phyloP scores from a whole-genome alignment of 208 protist species.

The Willaertia magna region DNA sequence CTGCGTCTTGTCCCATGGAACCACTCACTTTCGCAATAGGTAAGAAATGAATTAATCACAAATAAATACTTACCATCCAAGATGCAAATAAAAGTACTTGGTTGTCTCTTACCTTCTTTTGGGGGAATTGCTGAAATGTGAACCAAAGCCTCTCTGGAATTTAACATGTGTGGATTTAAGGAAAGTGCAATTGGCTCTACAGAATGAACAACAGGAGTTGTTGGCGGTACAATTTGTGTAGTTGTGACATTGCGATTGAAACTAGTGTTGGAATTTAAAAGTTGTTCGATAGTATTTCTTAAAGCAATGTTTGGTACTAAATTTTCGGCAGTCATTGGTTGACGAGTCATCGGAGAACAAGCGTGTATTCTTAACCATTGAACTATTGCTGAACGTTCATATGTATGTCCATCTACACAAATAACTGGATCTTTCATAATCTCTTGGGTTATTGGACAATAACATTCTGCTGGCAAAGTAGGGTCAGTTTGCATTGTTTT shows the following conservation, averaged over 20 bases:
- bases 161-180: too few species aligned
- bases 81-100: background rate
- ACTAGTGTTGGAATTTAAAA: too few species aligned
- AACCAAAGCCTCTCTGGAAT: too few species aligned
- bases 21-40: too few species aligned
- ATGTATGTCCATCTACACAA: background rate
- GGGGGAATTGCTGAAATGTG: background rate
- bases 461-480: background rate
- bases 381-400: background rate
- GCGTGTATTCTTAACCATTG: background rate
- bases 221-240: too few species aligned
- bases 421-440: background rate
- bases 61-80: too few species aligned
- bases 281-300: background rate
- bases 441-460: constrained; percentile 1
- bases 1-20: background rate
- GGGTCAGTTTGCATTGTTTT: too few species aligned
- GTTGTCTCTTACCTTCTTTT: background rate
- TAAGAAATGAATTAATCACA: too few species aligned
- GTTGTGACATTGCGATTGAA: too few species aligned
- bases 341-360: background rate
- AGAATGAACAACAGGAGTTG: too few species aligned
- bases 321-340: background rate
- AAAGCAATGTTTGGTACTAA: background rate
- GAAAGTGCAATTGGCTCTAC: too few species aligned